A percentile compares a stretch with the other conserved stretches of the same genome.
Conservation (phyloP, 2,329 filamentous ascomycete species). For the Pyrenophora tritici-repentis region DNA sequence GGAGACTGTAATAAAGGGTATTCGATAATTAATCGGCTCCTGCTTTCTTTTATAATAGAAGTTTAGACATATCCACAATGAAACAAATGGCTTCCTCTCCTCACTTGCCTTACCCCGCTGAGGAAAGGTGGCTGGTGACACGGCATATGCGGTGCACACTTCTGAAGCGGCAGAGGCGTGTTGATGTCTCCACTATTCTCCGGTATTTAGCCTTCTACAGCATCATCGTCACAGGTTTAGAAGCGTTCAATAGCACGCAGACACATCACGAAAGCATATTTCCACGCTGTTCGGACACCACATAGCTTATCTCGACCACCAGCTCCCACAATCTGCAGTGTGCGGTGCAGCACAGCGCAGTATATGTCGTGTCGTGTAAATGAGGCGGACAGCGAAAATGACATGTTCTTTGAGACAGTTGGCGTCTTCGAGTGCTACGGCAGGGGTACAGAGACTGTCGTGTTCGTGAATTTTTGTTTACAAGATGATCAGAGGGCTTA, state of each 20-base stretch:
- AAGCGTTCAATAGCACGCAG: too few species aligned
- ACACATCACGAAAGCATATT: too few species aligned
- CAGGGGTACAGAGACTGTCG: slow-evolving; percentile 16
- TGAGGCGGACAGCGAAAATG: slow-evolving; percentile 2
- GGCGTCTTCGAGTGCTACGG: slow-evolving; percentile 23
- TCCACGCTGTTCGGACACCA: too few species aligned
- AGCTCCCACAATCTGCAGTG: background rate
- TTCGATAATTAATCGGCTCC: too few species aligned
- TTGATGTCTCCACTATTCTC: background rate
- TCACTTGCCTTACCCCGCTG: background rate
- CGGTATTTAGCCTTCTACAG: too few species aligned
- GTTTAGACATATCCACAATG: too few species aligned
- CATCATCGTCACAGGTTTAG: too few species aligned
- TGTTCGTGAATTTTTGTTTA: slow-evolving; percentile 13
- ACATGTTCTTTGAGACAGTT: slow-evolving; percentile 6
- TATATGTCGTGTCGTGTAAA: background rate
- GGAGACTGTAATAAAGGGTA: too few species aligned
- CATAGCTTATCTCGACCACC: background rate
- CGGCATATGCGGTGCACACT: background rate
- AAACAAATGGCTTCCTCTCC: background rate
- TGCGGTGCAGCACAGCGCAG: background rate
- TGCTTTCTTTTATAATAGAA: too few species aligned
- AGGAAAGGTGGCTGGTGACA: background rate
- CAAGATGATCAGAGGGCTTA: background rate
- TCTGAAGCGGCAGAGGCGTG: background rate